Conservation (phyloP, 2,329 filamentous ascomycete species). For the Incumbomyces delicatus region DNA sequence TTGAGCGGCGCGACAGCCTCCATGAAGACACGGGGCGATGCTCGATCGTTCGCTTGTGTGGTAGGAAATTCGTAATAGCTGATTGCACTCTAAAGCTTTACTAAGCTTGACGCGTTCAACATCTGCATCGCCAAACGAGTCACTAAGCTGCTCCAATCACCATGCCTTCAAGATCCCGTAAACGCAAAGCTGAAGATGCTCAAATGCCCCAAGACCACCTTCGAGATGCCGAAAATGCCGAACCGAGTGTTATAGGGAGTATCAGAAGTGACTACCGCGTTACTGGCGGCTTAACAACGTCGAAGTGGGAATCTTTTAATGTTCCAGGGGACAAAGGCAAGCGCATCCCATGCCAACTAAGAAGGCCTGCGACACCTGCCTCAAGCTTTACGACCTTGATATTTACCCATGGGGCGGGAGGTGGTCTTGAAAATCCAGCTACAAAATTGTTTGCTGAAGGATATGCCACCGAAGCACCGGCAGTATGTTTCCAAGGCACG, state of each 20-base stretch:
- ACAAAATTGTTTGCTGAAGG: slow-evolving; percentile 15
- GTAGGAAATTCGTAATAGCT: too few relatives aligned
- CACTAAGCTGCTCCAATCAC: too few relatives aligned
- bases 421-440: slow-evolving; percentile 14
- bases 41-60: too few relatives aligned
- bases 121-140: too few relatives aligned
- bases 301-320: neutral
- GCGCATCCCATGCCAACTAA: slow-evolving; percentile 1
- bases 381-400: slow-evolving; percentile 7
- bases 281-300: neutral
- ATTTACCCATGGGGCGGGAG: slow-evolving; percentile 21
- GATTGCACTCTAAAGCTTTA: too few relatives aligned
- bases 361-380: neutral
- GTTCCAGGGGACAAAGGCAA: neutral
- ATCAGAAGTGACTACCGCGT: neutral
- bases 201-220: neutral
- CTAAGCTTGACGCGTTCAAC: too few relatives aligned
- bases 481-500: slow-evolving; percentile 16
- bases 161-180: neutral
- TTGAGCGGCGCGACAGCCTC: too few relatives aligned
- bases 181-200: neutral
- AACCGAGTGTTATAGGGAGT: neutral
- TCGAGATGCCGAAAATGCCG: neutral
- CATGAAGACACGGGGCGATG: too few relatives aligned
- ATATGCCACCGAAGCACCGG: slow-evolving; percentile 6